A percentile compares a stretch with the other conserved stretches of the same genome.
Conservation (phyloP, 1,139 yeast genomes). For the Meyerozyma elateridarum region DNA sequence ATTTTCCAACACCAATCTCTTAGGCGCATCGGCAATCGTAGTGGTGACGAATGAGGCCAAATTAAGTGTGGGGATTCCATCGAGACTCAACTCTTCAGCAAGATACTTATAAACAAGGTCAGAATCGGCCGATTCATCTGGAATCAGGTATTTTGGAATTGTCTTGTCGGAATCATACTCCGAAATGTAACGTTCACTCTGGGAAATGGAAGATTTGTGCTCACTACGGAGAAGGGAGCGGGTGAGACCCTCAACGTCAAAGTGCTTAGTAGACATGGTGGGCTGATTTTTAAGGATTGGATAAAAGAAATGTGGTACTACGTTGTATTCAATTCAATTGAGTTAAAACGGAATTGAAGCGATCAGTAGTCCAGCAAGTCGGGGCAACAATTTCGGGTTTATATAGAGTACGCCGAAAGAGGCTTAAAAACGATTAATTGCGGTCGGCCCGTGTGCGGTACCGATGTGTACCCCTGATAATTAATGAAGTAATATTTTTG, state of each 20-base stretch:
- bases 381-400: no score
- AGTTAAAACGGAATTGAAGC: no score
- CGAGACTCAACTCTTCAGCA: slow-evolving; percentile 70
- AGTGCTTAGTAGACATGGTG: slow-evolving; percentile 38
- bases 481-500: no score
- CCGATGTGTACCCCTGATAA: no score
- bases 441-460: no score
- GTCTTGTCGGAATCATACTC: slow-evolving; percentile 29
- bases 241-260: slow-evolving; percentile 32
- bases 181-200: slow-evolving; percentile 29
- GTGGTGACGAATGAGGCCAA: slow-evolving; percentile 90
- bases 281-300: no score
- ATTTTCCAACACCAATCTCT: slow-evolving; percentile 58
- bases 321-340: no score
- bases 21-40: slow-evolving; percentile 43
- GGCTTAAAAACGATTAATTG: no score
- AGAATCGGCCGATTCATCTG: slow-evolving; percentile 49
- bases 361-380: no score
- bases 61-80: slow-evolving; percentile 80
- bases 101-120: slow-evolving; percentile 58
- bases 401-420: no score
- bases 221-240: slow-evolving; percentile 24
- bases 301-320: no score
- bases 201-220: slow-evolving; percentile 20
- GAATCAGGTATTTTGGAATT: slow-evolving; percentile 52